Percentiles rank a stretch among this genome's conserved stretches.
These are phyloP conservation scores for Ottelia alismoides DNA, from an alignment of 106 monocot genomes.

Conservation along the genomic window DNA sequence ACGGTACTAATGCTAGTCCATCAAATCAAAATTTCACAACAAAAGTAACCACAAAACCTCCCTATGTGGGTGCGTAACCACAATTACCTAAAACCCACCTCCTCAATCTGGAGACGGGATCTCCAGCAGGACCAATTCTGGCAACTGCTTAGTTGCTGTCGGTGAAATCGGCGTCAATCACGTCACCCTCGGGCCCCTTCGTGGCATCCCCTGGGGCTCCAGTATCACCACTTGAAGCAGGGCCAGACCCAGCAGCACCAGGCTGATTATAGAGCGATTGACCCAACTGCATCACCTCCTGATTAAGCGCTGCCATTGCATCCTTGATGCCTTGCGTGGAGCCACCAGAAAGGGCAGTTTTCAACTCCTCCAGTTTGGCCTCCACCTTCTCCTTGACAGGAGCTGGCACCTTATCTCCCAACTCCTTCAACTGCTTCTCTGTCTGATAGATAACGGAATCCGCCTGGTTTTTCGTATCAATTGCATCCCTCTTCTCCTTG, in stretches of 20 bases:
- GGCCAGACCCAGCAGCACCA: slow-evolving; percentile 22
- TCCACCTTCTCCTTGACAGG: slow-evolving; percentile 74
- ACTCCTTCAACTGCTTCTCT: slow-evolving; percentile 82
- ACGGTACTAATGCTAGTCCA: background rate
- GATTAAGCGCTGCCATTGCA: slow-evolving; percentile 57
- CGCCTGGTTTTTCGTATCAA: slow-evolving; percentile 86
- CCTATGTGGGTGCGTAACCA: background rate
- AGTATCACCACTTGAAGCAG: no score
- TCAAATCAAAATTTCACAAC: no score
- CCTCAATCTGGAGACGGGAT: no score
- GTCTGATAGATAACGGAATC: slow-evolving; percentile 79
- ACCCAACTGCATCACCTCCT: slow-evolving; percentile 89
- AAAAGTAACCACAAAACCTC: no score
- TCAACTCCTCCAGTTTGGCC: slow-evolving; percentile 60
- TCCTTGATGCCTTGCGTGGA: slow-evolving; percentile 64
- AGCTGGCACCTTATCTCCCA: slow-evolving; percentile 70
- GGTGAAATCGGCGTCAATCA: slow-evolving; percentile 76
- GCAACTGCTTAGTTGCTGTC: slow-evolving; percentile 46
- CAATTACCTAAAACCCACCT: no score
- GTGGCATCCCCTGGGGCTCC: slow-evolving; percentile 15
- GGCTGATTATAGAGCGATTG: slow-evolving; percentile 80
- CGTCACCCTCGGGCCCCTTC: slow-evolving; percentile 34
- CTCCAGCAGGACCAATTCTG: background rate
- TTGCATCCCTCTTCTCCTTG: slow-evolving; percentile 83
- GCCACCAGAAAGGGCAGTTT: slow-evolving; percentile 49